Evolutionary conservation across 2,329 filamentous ascomycete genomes (phyloP).

Genomic region (Biscogniauxia marginata): DNA sequence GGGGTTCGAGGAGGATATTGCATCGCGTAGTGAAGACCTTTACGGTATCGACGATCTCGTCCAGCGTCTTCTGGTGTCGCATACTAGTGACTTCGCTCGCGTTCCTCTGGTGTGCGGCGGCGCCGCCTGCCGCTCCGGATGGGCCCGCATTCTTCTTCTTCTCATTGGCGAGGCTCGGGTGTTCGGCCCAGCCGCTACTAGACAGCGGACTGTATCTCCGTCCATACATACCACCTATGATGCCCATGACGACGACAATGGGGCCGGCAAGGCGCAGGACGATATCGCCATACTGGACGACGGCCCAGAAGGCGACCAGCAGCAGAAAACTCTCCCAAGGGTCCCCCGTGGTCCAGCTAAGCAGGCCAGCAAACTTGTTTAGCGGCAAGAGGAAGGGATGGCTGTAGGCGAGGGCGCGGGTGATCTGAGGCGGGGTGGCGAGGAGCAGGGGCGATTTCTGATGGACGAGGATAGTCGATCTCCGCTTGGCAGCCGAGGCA

Average conservation of each 20-base stretch:
- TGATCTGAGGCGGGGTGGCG: conserved; percentile 92
- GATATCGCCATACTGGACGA: conserved; percentile 80
- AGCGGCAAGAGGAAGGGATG: conserved; percentile 90
- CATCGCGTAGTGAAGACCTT: conserved; percentile 88
- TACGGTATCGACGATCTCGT: conserved; percentile 94
- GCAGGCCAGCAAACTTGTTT: conserved; percentile 77
- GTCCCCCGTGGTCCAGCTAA: conserved; percentile 93
- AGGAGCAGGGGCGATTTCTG: conserved; percentile 93
- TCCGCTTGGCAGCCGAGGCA: conserved; percentile 66
- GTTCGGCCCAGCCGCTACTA: conserved; percentile 71
- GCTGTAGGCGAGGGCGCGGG: conserved; percentile 89
- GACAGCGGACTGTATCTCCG: conserved; percentile 86
- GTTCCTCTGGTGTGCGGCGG: conserved; percentile 41
- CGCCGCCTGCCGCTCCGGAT: conserved; percentile 25
- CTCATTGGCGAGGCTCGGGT: conserved; percentile 25
- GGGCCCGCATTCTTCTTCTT: conserved; percentile 34
- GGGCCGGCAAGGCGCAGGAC: conserved; percentile 82
- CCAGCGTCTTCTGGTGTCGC: conserved; percentile 87
- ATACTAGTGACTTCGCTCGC: conserved; percentile 61
- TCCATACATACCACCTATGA: conserved; percentile 92
- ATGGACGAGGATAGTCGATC: conserved; percentile 91
- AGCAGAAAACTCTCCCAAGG: conserved; percentile 96
- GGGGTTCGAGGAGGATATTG: conserved; percentile 86
- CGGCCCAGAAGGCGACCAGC: conserved; percentile 80
- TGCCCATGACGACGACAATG: conserved; percentile 70